Base-by-base conservation (phyloP, 139 green algal species). In the Ettlia oleoabundans region DNA sequence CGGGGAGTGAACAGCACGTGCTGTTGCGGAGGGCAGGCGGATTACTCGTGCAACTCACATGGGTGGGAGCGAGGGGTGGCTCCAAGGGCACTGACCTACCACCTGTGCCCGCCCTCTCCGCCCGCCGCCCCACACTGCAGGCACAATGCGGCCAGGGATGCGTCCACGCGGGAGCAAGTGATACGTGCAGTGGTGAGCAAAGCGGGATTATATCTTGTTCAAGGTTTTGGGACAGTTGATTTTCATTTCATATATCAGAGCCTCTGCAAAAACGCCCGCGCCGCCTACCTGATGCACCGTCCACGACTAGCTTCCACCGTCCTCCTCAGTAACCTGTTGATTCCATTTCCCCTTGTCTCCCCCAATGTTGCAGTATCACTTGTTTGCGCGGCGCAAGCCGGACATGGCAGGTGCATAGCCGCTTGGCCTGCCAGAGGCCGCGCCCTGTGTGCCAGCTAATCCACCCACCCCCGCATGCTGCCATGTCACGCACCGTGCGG, bases 121-220 rank as follows among this genome's bases (percentile, higher is more conserved):
- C n/a, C n/a, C n/a, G n/a, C n/a, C n/a, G n/a, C n/a, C n/a, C n/a
- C n/a, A n/a, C n/a, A 22, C 28, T 80, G 73, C 73, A 80, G 73
- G 73, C 73, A 80, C 53, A 26, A 80, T 38, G 53, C 73, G 8
- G 73, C 40, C 3, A 51, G 38, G 0, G 73, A 80, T 41, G 73
- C 24, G 9, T 2, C 53, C 3, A 80, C 73, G 5, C 52, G 73
- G 32, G 53, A 80, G 0, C 26, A 53, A 26, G 73, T 80, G 42
- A 80, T 80, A 52, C 73, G 35, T 52, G 73, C 73, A 38, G 73
- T 80, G 73, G 73, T 80, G 73, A 68, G 73, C n/a, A n/a, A n/a
- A n/a, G n/a, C n/a, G n/a, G n/a, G n/a, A n/a, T n/a, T n/a, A n/a
- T n/a, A n/a, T n/a, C n/a, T n/a, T n/a, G n/a, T n/a, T n/a, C n/a